Evolutionary conservation across 2,329 filamentous ascomycete genomes (phyloP).

Genomic region (Colletotrichum godetiae): DNA sequence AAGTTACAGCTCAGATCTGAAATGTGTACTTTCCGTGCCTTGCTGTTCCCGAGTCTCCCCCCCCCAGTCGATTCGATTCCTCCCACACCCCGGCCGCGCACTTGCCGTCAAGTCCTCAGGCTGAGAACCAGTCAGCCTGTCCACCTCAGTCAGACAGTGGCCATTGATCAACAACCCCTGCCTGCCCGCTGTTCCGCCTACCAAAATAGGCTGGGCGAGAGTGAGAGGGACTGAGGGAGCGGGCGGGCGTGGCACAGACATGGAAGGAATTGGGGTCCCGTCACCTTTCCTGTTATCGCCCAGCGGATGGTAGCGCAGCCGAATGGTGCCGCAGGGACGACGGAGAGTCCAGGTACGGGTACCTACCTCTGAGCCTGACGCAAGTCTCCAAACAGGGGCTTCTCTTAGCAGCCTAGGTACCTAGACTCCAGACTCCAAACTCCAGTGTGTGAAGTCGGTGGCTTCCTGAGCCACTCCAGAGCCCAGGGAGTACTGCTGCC

Average conservation of each 20-base stretch:
- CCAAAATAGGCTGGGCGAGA: conserved; percentile 20
- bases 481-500: background rate
- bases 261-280: conserved; percentile 3
- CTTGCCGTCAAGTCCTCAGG: background rate
- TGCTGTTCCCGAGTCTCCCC: background rate
- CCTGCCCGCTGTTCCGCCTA: background rate
- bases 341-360: background rate
- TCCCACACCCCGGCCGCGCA: background rate
- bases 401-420: background rate
- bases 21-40: conserved; percentile 14
- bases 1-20: background rate
- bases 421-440: too few relatives aligned
- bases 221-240: background rate
- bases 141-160: too few relatives aligned
- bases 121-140: background rate
- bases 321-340: conserved; percentile 20
- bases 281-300: background rate
- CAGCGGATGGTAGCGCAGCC: conserved; percentile 32
- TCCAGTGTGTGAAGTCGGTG: background rate
- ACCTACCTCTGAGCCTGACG: conserved; percentile 8
- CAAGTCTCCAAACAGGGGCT: conserved; percentile 28
- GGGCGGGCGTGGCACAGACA: conserved; percentile 16
- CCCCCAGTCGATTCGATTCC: background rate
- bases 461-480: background rate
- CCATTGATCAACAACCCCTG: too few relatives aligned